A percentile compares a stretch with the other conserved stretches of the same genome.
phyloP scores from a whole-genome alignment of 176 grass and related monocot genomes.

The Triticum timopheevii region DNA sequence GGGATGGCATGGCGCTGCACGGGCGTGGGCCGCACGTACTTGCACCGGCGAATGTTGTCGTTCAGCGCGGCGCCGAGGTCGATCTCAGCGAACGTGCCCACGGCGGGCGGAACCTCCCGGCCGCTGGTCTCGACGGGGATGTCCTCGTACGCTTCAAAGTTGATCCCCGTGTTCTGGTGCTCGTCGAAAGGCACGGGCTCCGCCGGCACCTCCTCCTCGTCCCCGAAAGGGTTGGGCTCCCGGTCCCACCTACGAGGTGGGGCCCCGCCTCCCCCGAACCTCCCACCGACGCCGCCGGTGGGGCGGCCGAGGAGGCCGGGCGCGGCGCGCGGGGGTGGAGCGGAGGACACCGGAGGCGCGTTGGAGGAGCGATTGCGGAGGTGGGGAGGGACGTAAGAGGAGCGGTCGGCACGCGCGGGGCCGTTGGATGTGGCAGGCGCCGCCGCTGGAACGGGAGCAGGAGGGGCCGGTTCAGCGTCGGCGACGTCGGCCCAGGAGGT shows the following conservation, averaged over 20 bases:
- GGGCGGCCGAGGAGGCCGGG: conserved; percentile 29
- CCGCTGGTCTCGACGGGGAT: conserved; percentile 88
- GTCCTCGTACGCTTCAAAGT: conserved; percentile 96
- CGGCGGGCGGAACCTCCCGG: conserved; percentile 67
- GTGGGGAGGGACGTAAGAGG: conserved; percentile 90
- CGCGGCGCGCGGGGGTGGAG: conserved; percentile 7
- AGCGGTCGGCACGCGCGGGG: conserved; percentile 33
- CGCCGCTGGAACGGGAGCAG: background rate
- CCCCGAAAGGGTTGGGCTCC: conserved; percentile 74
- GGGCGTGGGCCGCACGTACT: conserved; percentile 86
- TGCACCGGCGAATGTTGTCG: conserved; percentile 83
- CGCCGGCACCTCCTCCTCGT: conserved; percentile 16
- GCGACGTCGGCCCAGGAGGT: conserved; percentile 61
- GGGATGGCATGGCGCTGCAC: conserved; percentile 94
- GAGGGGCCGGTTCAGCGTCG: conserved; percentile 34
- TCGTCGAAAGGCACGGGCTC: conserved; percentile 29
- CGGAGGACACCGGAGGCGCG: background rate
- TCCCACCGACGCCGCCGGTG: background rate
- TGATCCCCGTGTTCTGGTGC: conserved; percentile 78
- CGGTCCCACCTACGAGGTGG: conserved; percentile 50
- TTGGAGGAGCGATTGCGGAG: conserved; percentile 56
- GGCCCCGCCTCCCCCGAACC: background rate
- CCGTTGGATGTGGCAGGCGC: conserved; percentile 28
- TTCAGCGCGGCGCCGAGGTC: conserved; percentile 83
- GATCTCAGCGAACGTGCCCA: conserved; percentile 78